A percentile compares a stretch with the other conserved stretches of the same genome.
These are phyloP conservation scores for Leishmania arabica DNA, from an alignment of 208 protist species.

Conservation along the genomic window DNA sequence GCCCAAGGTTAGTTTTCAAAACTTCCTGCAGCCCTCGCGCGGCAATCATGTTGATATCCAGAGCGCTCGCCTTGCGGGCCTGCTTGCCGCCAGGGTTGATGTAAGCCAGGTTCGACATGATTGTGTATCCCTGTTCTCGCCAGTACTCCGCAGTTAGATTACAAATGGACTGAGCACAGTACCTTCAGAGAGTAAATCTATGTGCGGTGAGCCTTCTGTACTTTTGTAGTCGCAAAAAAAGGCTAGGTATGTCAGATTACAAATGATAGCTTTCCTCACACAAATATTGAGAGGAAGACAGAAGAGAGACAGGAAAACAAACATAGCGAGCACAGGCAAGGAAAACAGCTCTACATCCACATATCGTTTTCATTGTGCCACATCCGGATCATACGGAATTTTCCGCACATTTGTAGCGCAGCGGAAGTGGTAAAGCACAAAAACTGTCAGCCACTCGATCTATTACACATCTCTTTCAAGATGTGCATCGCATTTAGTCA, in stretches of 20 bases:
- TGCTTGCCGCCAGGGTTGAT: slow-evolving; percentile 91
- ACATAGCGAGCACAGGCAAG: not conserved
- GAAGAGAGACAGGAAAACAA: slow-evolving; percentile 11
- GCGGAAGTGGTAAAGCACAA: not conserved
- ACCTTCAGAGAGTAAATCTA: not conserved
- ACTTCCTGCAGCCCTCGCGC: slow-evolving; percentile 98
- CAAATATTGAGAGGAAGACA: not conserved
- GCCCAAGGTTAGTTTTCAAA: slow-evolving; percentile 99
- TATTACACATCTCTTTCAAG: not conserved
- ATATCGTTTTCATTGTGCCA: not conserved
- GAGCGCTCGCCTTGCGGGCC: slow-evolving; percentile 85
- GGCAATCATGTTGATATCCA: slow-evolving; percentile 99
- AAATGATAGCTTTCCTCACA: not conserved
- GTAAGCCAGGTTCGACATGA: slow-evolving; percentile 81
- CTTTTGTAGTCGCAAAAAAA: not conserved
- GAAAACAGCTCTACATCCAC: not conserved
- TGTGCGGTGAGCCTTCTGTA: not conserved
- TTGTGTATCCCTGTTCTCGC: slow-evolving; percentile 15
- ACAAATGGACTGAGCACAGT: not conserved
- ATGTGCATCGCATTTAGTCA: not conserved
- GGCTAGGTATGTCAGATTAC: not conserved
- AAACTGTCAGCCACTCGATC: not conserved
- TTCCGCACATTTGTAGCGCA: not conserved
- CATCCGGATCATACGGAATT: not conserved
- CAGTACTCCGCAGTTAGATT: not conserved